Base-by-base conservation (phyloP, 305 asterid species). In the Petunia hybrid region DNA sequence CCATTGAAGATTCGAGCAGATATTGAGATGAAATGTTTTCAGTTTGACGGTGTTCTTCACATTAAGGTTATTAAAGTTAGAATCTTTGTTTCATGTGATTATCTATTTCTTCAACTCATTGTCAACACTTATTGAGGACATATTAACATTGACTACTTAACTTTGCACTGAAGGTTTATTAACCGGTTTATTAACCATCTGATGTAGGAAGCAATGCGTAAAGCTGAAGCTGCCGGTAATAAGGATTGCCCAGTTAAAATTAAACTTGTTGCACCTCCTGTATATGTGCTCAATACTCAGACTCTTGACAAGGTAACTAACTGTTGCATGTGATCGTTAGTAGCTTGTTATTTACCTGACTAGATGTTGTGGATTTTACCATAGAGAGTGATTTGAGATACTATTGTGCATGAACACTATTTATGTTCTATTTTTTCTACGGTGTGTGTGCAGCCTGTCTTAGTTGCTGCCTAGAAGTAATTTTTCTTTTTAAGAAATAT, bases 161-260 rank as follows among this genome's bases (percentile, higher is more conserved):
- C 2, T n/a, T 5, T 57, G 31, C 31, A 57, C 62, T 57, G 31
- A 57, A 13, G 62, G 39, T 60, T 16, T 60, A 5, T 60, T 6
- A 22, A 51, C 57, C 13, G 62, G 65, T 60, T 16, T 60, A 5
- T 60, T 6, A 60, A 51, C 57, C 9, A 22, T 60, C 65, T 60
- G 62, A 78, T 78, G 5, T 84, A 95, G 98, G 97, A 88, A 35
- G 99, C 99, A 8, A 95, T 95, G 99, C 93, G 95, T 61, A 95
- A 91, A 90, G 98, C 99, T 84, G 99, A 95, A 90, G 98, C 97
- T 83, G 97, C 95, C 65, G 99, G 99, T 39, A 95, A 93, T 84
- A 78, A 89, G 56, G 98, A 91, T 80, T 95, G 99, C 88, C 98
- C 97, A 0, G 97, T 95, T 78, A 95, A 93, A 87, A 95, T 93